phyloP scores from a whole-genome alignment of 1,139 yeast genomes.

The Dujonia santamariae region DNA sequence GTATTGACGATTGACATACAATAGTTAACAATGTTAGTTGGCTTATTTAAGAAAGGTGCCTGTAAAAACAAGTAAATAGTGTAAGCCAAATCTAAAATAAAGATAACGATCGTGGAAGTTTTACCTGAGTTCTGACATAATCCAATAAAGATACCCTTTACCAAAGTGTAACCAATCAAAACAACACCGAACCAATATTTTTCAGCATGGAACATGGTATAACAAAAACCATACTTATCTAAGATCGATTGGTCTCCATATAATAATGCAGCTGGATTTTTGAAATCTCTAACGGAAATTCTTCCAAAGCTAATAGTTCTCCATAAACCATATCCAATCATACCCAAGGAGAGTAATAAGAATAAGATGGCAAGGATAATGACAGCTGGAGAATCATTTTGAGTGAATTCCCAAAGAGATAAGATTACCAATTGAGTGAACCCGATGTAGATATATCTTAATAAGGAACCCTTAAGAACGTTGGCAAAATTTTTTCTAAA shows the following conservation, averaged over 20 bases:
- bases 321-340: constrained; percentile 58
- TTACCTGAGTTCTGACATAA: constrained; percentile 70
- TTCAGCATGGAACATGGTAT: constrained; percentile 76
- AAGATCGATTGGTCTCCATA: constrained; percentile 67
- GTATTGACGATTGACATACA: constrained; percentile 62
- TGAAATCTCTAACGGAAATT: constrained; percentile 48
- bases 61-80: constrained; percentile 53
- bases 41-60: constrained; percentile 67
- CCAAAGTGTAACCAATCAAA: constrained; percentile 49
- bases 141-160: constrained; percentile 63
- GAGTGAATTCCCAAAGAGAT: constrained; percentile 73
- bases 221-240: constrained; percentile 72
- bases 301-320: constrained; percentile 58
- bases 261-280: constrained; percentile 74
- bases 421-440: constrained; percentile 68
- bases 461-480: constrained; percentile 63
- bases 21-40: constrained; percentile 67
- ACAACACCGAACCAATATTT: constrained; percentile 76
- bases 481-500: constrained; percentile 53
- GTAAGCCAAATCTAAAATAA: constrained; percentile 63
- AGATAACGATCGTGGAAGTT: constrained; percentile 63
- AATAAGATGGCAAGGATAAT: constrained; percentile 67
- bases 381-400: constrained; percentile 70
- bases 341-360: constrained; percentile 50
- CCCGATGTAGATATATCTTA: constrained; percentile 72